These are phyloP conservation scores for Albizia julibrissin DNA, from an alignment of 306 rosid species.

Conservation along the genomic window DNA sequence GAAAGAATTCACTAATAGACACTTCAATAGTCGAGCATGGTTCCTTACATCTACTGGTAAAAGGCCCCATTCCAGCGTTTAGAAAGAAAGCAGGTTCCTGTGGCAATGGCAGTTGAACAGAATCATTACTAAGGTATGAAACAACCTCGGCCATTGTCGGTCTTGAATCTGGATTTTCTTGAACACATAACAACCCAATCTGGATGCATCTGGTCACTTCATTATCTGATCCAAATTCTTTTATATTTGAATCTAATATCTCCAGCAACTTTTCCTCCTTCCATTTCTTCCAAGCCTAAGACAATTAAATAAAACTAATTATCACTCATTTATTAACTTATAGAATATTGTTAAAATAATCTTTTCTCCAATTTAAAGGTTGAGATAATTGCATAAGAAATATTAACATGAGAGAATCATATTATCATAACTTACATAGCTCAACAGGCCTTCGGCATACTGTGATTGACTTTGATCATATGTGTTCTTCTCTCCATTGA, in stretches of 20 bases:
- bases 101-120: not conserved
- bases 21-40: not conserved
- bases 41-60: not conserved
- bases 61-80: not conserved
- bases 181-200: not conserved
- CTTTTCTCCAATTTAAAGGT: not conserved
- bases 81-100: not conserved
- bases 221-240: not conserved
- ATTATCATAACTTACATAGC: not conserved
- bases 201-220: not conserved
- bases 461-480: not conserved
- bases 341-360: not conserved
- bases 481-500: not conserved
- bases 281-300: not conserved
- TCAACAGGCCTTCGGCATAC: not conserved
- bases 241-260: not conserved
- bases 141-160: not conserved
- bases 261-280: not conserved
- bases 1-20: not conserved
- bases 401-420: not conserved
- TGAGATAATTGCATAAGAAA: not conserved
- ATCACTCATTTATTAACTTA: not conserved
- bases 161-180: not conserved
- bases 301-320: not conserved
- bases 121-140: not conserved